These are phyloP conservation scores for Plasmodium vinckei DNA, from an alignment of 169 alveolate genomes.

Conservation along the genomic window DNA sequence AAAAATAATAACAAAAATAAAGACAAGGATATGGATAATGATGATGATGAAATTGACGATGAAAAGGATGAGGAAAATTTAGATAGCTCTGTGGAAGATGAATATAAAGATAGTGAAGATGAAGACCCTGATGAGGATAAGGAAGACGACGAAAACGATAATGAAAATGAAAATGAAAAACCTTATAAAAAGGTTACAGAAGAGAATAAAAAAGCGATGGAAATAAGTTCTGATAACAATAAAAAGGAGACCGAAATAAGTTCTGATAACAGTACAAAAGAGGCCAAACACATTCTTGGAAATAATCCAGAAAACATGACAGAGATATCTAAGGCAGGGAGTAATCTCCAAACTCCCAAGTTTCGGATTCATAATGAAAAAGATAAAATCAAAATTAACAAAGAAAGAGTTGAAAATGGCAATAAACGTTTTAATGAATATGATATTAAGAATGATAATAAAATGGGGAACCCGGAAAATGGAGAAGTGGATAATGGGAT, in stretches of 20 bases:
- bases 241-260: too few relatives aligned
- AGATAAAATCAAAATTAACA: too few relatives aligned
- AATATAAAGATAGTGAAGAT: not conserved
- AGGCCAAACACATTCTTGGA: too few relatives aligned
- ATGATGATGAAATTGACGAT: not conserved
- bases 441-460: not conserved
- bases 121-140: not conserved
- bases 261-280: too few relatives aligned
- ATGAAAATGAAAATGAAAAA: not conserved
- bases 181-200: not conserved
- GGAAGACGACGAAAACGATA: not conserved
- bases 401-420: too few relatives aligned
- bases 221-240: too few relatives aligned
- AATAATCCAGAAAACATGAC: too few relatives aligned
- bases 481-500: not conserved
- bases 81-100: not conserved
- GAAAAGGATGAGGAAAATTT: not conserved
- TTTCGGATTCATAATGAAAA: too few relatives aligned
- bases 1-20: not conserved
- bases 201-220: not conserved
- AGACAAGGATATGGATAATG: not conserved
- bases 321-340: too few relatives aligned
- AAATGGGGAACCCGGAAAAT: not conserved
- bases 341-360: too few relatives aligned
- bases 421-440: too few relatives aligned